Evolutionary conservation across 805 yeast species (phyloP).

Genomic region (Lachancea cidri): DNA sequence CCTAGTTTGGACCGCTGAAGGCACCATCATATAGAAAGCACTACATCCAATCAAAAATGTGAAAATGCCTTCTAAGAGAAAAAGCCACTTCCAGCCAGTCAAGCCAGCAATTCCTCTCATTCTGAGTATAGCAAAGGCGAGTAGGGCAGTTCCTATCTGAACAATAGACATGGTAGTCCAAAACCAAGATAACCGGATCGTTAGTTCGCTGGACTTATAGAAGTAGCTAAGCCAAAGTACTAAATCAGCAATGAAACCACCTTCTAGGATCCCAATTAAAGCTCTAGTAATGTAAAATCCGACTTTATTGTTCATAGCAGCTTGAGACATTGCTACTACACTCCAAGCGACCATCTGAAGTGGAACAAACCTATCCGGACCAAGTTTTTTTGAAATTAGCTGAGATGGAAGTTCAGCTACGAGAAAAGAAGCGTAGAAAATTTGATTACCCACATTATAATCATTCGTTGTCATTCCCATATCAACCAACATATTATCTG

Average conservation of each 20-base stretch:
- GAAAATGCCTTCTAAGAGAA: conserved; percentile 57
- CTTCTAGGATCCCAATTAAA: conserved; percentile 51
- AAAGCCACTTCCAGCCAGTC: conserved; percentile 65
- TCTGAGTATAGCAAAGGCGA: conserved; percentile 51
- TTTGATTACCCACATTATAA: conserved; percentile 53
- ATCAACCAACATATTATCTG: conserved; percentile 52
- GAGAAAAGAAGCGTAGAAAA: conserved; percentile 46
- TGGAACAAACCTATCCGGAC: conserved; percentile 60
- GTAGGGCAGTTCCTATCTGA: conserved; percentile 41
- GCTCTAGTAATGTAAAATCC: conserved; percentile 46
- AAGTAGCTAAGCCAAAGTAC: conserved; percentile 64
- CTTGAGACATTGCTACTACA: conserved; percentile 48
- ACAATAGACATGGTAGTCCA: conserved; percentile 52
- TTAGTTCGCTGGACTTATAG: conserved; percentile 54
- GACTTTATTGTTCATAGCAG: conserved; percentile 36
- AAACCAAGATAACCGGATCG: conserved; percentile 55
- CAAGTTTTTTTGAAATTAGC: conserved; percentile 52
- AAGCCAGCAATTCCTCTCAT: conserved; percentile 43
- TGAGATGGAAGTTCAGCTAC: conserved; percentile 64
- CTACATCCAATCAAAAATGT: conserved; percentile 50
- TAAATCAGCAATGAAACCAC: conserved; percentile 64
- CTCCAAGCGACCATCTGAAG: conserved; percentile 56
- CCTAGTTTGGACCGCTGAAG: conserved; percentile 52
- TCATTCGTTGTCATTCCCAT: conserved; percentile 48
- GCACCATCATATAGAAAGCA: conserved; percentile 47